These are phyloP conservation scores for Pythium sp. DNA, from an alignment of 352 stramenopile species.

Conservation along the genomic window DNA sequence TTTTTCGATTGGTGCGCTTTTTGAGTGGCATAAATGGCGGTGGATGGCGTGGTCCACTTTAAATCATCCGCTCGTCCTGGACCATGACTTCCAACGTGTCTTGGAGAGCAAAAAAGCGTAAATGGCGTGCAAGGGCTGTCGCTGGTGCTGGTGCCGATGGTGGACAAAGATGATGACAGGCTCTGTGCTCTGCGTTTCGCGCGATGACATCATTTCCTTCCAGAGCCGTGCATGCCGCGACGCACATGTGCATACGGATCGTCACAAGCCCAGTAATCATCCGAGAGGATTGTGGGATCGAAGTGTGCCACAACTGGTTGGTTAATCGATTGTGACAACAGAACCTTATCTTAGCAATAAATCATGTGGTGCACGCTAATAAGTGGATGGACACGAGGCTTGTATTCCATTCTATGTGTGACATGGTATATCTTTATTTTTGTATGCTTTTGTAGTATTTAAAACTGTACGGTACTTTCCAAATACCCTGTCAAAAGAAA, in stretches of 20 bases:
- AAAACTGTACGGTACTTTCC: not conserved
- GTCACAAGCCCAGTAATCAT: conserved; percentile 1
- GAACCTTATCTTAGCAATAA: not conserved
- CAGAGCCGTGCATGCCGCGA: not conserved
- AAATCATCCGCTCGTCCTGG: not conserved
- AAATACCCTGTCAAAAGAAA: not conserved
- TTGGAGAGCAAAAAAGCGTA: not conserved
- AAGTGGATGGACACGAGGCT: not conserved
- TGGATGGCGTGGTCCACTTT: conserved; percentile 2
- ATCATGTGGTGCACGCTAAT: not conserved
- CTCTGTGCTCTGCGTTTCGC: not conserved
- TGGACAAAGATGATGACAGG: not conserved
- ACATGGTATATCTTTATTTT: not conserved
- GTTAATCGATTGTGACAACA: not conserved
- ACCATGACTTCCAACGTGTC: not conserved
- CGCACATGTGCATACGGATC: not conserved
- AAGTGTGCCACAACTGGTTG: not conserved
- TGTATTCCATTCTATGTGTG: not conserved
- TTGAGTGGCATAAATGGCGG: not conserved
- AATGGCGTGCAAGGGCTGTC: not conserved
- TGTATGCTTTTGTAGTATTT: not conserved
- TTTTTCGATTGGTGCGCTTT: not conserved
- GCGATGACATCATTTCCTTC: conserved; percentile 4
- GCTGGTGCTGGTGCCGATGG: not conserved
- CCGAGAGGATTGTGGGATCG: conserved; percentile 1